Evolutionary conservation across 495 filamentous ascomycete genomes (phyloP).

Genomic region (Talaromyces stipitatus): DNA sequence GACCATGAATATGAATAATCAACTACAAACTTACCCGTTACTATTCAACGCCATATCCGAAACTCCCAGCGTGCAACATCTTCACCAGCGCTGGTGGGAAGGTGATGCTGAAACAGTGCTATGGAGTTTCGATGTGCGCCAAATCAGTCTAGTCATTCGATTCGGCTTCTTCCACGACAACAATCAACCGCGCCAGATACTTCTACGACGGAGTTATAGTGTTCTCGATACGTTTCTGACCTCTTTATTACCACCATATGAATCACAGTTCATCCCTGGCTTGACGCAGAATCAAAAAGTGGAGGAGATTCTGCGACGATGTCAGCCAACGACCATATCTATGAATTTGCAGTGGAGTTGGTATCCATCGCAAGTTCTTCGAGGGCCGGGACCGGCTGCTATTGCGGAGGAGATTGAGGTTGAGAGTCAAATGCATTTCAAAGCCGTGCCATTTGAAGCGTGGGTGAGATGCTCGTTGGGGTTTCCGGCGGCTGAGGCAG

Average conservation of each 20-base stretch:
- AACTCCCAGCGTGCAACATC: slow-evolving; percentile 21
- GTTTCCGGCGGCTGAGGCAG: slow-evolving; percentile 21
- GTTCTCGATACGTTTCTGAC: slow-evolving; percentile 28
- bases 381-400: slow-evolving; percentile 10
- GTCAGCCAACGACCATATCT: slow-evolving; percentile 12
- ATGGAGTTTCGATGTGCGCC: slow-evolving; percentile 34
- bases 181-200: slow-evolving; percentile 25
- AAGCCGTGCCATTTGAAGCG: slow-evolving; percentile 32
- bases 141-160: slow-evolving; percentile 31
- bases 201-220: slow-evolving; percentile 23
- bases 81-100: slow-evolving; percentile 35
- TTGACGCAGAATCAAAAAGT: slow-evolving; percentile 34
- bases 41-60: slow-evolving; percentile 26
- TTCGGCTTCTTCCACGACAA: slow-evolving; percentile 29
- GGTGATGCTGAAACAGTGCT: slow-evolving; percentile 32
- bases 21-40: slow-evolving; percentile 16
- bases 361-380: slow-evolving; percentile 23
- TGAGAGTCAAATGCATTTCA: slow-evolving; percentile 38
- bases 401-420: slow-evolving; percentile 32
- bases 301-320: slow-evolving; percentile 34
- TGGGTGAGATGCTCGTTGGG: slow-evolving; percentile 33
- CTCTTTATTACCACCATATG: slow-evolving; percentile 18
- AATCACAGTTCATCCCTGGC: slow-evolving; percentile 18
- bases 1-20: neutral
- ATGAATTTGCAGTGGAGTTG: slow-evolving; percentile 28